phyloP scores from a whole-genome alignment of 2,329 filamentous ascomycete genomes.

The Paracorniculantispora psalliotae region DNA sequence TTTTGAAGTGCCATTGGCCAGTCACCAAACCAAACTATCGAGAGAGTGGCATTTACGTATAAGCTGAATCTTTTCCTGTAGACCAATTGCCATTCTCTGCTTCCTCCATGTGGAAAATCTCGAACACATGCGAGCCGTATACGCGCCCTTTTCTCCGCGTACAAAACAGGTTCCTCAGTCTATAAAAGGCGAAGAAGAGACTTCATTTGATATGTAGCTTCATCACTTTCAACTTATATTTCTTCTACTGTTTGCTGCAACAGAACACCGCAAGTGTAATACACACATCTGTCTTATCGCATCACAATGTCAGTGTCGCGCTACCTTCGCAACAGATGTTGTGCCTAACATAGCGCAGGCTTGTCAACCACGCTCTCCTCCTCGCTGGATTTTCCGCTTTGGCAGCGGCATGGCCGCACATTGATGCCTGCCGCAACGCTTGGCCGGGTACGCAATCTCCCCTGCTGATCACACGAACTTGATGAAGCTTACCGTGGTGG shows the following conservation, averaged over 20 bases:
- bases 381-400: neutral
- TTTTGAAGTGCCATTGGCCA: neutral
- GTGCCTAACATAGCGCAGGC: neutral
- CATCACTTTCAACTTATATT: too few relatives aligned
- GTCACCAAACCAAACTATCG: neutral
- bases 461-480: neutral
- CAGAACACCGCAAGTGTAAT: neutral
- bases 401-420: constrained; percentile 4
- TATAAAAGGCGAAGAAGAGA: too few relatives aligned
- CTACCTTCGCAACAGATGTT: too few relatives aligned
- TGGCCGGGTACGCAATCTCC: neutral
- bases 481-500: neutral
- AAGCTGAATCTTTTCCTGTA: neutral
- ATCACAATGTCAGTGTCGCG: neutral
- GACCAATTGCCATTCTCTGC: neutral
- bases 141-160: too few relatives aligned
- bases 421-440: constrained; percentile 11
- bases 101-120: too few relatives aligned
- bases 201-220: too few relatives aligned
- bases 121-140: too few relatives aligned
- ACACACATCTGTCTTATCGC: neutral
- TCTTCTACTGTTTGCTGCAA: too few relatives aligned
- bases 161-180: too few relatives aligned
- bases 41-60: neutral
- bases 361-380: neutral